Evolutionary conservation across 768 basidiomycete genomes (phyloP).

Genomic region (Lenzites betulinus): DNA sequence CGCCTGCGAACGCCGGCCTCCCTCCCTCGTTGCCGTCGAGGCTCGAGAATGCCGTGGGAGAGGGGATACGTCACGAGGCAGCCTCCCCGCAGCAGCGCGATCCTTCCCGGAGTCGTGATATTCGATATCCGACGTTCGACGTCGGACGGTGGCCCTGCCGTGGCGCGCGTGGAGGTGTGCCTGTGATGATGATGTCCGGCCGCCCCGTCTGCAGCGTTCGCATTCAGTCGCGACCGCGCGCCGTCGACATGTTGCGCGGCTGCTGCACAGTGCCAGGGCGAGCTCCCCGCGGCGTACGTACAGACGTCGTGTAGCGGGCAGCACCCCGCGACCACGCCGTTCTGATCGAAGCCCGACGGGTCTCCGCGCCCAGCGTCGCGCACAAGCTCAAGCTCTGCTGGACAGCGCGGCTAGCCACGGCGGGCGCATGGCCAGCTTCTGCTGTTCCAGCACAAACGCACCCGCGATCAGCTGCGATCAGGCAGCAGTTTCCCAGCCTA

Average conservation of each 20-base stretch:
- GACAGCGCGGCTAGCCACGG: neutral
- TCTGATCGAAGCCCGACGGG: neutral
- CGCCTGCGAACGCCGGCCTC: neutral
- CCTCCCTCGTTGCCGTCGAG: neutral
- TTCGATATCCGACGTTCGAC: neutral
- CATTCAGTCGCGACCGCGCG: too few relatives aligned
- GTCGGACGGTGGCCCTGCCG: neutral
- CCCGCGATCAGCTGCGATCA: neutral
- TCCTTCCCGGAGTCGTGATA: neutral
- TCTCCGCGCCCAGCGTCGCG: neutral
- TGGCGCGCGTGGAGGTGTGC: neutral
- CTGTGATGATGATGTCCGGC: neutral
- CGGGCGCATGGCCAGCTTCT: neutral
- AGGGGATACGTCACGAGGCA: conserved; percentile 16
- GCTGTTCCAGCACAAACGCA: neutral
- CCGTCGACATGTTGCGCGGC: too few relatives aligned
- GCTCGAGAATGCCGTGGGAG: conserved; percentile 7
- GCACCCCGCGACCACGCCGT: too few relatives aligned
- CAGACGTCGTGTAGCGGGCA: too few relatives aligned
- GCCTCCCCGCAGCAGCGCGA: neutral
- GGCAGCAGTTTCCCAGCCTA: too few relatives aligned
- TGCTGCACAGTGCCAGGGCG: too few relatives aligned
- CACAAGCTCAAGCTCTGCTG: neutral
- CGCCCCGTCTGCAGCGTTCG: too few relatives aligned
- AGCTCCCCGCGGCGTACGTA: too few relatives aligned